Conservation (phyloP, 495 filamentous ascomycete genomes). For the Penicillium cosmopolitanum region DNA sequence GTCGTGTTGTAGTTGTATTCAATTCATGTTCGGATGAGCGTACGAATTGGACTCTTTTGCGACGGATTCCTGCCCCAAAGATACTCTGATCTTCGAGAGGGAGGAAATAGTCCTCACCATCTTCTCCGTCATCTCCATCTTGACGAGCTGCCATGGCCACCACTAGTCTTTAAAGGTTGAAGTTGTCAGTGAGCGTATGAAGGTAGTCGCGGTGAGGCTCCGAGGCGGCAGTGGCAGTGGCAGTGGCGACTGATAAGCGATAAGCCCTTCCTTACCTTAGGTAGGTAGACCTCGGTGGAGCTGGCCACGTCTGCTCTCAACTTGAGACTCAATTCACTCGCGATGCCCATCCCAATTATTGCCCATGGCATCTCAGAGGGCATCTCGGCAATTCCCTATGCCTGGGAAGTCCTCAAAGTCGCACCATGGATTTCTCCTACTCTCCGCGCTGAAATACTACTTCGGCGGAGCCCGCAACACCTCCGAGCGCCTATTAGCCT, state of each 20-base stretch:
- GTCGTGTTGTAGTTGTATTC: constrained; percentile 41
- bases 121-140: constrained; percentile 19
- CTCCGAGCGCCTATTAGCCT: constrained; percentile 87
- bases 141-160: background rate
- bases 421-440: constrained; percentile 60
- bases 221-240: constrained; percentile 6
- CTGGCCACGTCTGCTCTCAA: constrained; percentile 11
- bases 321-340: constrained; percentile 18
- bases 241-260: constrained; percentile 26
- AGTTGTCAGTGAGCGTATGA: background rate
- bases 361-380: constrained; percentile 65
- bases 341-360: constrained; percentile 82
- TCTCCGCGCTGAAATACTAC: constrained; percentile 76
- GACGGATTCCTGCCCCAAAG: constrained; percentile 79
- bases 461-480: constrained; percentile 73
- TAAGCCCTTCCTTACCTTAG: constrained; percentile 17
- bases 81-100: constrained; percentile 72
- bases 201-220: background rate
- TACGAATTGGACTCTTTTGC: constrained; percentile 80
- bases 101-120: constrained; percentile 64
- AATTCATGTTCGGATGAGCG: constrained; percentile 58
- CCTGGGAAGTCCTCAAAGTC: constrained; percentile 61
- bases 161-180: background rate
- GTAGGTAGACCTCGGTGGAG: too few relatives aligned
- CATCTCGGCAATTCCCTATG: constrained; percentile 65